Base-by-base conservation (phyloP, 73 alveolate species). In the Diophrys appendiculata region DNA sequence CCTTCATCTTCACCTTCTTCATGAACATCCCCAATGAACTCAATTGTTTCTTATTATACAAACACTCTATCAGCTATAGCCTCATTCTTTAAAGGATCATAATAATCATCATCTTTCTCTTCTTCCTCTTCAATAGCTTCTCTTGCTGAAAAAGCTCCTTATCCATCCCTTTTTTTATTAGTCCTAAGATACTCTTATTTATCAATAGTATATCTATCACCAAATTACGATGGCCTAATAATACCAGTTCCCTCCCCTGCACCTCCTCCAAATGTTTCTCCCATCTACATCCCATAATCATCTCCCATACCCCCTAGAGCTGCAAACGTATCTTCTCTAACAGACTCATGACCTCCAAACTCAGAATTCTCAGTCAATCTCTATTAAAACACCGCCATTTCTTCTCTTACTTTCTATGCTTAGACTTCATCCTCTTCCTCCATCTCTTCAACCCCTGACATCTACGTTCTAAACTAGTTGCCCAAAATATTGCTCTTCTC, bases 131-230 rank as follows among this genome's bases (percentile, higher is more conserved):
- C 60, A 11, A 11, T 11, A 11, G 5, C 60, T 43, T 43, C 60
- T 43, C 5, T 43, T 11, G 60, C 18, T n/a, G n/a, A n/a, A n/a
- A n/a, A n/a, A n/a, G n/a, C n/a, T n/a, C n/a, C n/a, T n/a, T n/a
- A n/a, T n/a, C n/a, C n/a, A n/a, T n/a, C n/a, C n/a, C n/a, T n/a
- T n/a, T n/a, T n/a, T n/a, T n/a, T n/a, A n/a, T n/a, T n/a, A n/a
- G n/a, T n/a, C n/a, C n/a, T 43, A 43, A 43, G 18, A 43, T 43
- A 5, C 27, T 70, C 67, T 33, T 52, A 43, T 23, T 72, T 30
- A 34, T 23, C 53, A 33, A 72, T n/a, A 72, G 81, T 72, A 43
- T 27, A 72, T 33, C 81, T 72, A 33, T 72, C 81, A 52, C 54
- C 29, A 72, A 11, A 43, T 43, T 5, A 43, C 5, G n/a, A n/a